These are phyloP conservation scores for Umbelopsis sp. DNA, from an alignment of 192 early-diverging fungal genomes.

Conservation along the genomic window DNA sequence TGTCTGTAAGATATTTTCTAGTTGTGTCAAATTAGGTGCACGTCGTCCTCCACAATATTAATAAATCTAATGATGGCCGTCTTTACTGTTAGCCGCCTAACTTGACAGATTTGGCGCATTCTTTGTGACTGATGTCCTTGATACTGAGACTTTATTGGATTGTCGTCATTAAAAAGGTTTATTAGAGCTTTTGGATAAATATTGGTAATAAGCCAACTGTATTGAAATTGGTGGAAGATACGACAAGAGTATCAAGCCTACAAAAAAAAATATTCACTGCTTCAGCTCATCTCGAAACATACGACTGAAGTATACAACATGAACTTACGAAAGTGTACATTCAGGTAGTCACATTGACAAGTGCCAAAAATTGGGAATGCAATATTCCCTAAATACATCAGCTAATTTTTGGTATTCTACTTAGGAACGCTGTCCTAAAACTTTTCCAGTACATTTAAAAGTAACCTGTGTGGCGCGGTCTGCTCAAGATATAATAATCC, in stretches of 20 bases:
- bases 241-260: neutral
- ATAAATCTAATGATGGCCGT: no score
- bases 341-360: neutral
- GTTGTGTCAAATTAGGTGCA: no score
- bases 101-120: neutral
- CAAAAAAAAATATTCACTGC: no score
- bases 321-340: neutral
- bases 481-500: neutral
- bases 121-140: neutral
- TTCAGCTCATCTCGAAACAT: no score
- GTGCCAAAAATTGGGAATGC: neutral
- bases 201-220: no score
- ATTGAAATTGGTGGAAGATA: neutral
- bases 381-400: neutral
- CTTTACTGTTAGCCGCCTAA: no score
- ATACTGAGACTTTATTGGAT: no score
- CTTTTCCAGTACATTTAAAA: neutral
- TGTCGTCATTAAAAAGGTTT: no score
- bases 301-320: no score
- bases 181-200: no score
- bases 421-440: neutral
- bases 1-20: no score
- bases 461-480: neutral
- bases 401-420: neutral
- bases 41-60: no score